These are phyloP conservation scores for Pseudevernia furfuracea DNA, from an alignment of 495 filamentous ascomycete species.

Conservation along the genomic window DNA sequence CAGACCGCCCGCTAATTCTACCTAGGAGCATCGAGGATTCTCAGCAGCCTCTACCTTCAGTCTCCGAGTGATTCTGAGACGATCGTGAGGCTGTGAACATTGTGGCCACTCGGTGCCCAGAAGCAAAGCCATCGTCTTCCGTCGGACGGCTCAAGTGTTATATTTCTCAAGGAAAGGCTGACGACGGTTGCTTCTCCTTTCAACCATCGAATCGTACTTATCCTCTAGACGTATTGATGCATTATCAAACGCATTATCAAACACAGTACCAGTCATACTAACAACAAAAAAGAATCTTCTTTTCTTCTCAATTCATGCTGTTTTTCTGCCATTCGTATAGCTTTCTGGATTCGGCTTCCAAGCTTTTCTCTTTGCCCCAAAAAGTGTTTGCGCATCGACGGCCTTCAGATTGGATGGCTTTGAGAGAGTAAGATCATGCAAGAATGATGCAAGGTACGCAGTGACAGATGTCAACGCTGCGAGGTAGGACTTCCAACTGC, in stretches of 20 bases:
- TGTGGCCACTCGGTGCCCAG: neutral
- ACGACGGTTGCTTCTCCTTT: neutral
- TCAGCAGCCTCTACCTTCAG: neutral
- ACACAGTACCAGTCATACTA: neutral
- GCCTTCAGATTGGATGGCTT: neutral
- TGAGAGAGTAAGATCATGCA: constrained; percentile 8
- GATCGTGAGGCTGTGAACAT: neutral
- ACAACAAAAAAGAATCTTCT: too few relatives aligned
- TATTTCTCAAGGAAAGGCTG: neutral
- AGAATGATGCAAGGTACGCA: constrained; percentile 16
- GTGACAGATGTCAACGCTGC: neutral
- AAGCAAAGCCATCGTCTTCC: neutral
- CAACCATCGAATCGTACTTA: neutral
- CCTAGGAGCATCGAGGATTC: too few relatives aligned
- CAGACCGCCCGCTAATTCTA: too few relatives aligned
- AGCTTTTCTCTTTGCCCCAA: neutral
- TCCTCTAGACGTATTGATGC: neutral
- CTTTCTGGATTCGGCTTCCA: neutral
- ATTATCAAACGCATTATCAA: too few relatives aligned
- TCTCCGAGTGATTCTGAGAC: neutral
- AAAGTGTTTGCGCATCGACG: neutral
- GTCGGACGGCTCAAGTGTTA: neutral
- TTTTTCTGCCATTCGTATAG: neutral
- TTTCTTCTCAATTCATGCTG: neutral
- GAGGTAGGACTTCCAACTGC: neutral